Evolutionary conservation across 345 rosid genomes (phyloP).

Genomic region (Lumnitzera littorea): DNA sequence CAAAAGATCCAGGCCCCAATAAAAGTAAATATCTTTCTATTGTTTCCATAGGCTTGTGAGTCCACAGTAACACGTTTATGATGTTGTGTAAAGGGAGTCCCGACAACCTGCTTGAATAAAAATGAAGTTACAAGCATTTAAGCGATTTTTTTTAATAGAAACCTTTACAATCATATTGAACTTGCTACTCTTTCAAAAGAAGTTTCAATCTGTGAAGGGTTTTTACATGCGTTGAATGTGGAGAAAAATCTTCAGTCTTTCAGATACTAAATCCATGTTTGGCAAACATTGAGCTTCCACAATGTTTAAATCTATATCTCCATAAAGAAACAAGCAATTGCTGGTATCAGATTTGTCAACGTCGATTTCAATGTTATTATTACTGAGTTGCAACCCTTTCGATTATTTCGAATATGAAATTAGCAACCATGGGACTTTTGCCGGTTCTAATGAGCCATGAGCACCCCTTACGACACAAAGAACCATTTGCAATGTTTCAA

Average conservation of each 20-base stretch:
- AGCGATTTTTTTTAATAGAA: no score
- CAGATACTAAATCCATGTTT: constrained; percentile 68
- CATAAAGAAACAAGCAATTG: constrained; percentile 40
- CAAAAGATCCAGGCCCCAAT: constrained; percentile 71
- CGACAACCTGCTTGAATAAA: constrained; percentile 44
- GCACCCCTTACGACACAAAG: no score
- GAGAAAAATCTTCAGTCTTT: constrained; percentile 47
- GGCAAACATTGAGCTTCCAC: constrained; percentile 70
- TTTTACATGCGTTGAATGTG: constrained; percentile 26
- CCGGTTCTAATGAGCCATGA: no score
- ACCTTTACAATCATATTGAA: no score
- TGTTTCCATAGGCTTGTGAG: constrained; percentile 54
- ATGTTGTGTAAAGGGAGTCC: constrained; percentile 64
- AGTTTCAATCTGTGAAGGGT: constrained; percentile 13
- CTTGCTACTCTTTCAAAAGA: no score
- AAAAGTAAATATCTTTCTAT: constrained; percentile 51
- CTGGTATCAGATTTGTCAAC: neutral
- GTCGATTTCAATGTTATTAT: no score
- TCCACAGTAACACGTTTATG: constrained; percentile 73
- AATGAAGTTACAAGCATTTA: no score
- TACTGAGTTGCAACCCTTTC: no score
- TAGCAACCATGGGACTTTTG: no score
- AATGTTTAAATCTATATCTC: constrained; percentile 65
- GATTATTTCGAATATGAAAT: no score
- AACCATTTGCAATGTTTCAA: no score